Conservation (phyloP, 179 eudicot genomes). For the Vitellaria paradoxa region DNA sequence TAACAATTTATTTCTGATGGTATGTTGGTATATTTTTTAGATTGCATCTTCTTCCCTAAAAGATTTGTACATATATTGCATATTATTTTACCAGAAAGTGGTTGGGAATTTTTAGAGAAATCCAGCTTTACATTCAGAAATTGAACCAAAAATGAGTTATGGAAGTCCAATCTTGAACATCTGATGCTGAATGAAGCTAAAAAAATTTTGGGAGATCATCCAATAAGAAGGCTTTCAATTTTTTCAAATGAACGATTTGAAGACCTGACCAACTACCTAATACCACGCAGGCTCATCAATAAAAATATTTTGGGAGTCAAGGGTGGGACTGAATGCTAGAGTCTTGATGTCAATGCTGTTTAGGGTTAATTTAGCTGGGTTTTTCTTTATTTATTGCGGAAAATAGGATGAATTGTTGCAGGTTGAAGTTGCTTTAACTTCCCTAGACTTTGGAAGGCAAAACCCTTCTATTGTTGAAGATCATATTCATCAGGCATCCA, state of each 20-base stretch:
- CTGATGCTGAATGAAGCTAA: not conserved
- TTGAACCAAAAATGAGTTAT: not conserved
- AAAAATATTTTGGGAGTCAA: not conserved
- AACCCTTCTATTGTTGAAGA: not conserved
- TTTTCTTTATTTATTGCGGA: not conserved
- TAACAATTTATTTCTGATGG: conserved; percentile 5
- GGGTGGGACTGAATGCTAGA: not conserved
- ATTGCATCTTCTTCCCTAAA: conserved; percentile 9
- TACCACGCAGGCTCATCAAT: too few relatives aligned
- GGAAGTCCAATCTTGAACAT: not conserved
- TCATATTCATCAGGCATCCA: not conserved
- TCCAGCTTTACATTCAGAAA: not conserved
- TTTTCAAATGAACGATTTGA: too few relatives aligned
- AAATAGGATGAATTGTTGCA: not conserved
- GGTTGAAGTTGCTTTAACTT: conserved; percentile 3
- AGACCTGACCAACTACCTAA: too few relatives aligned
- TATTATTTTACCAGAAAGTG: conserved; percentile 1
- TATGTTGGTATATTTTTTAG: not conserved
- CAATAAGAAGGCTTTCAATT: too few relatives aligned
- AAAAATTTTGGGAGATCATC: not conserved
- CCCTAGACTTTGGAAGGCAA: not conserved
- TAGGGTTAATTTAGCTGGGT: not conserved
- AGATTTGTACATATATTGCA: not conserved
- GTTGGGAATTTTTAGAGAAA: not conserved
- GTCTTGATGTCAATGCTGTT: not conserved